Conservation (phyloP, 2,329 filamentous ascomycete genomes). For the Xylariaceae sp. region DNA sequence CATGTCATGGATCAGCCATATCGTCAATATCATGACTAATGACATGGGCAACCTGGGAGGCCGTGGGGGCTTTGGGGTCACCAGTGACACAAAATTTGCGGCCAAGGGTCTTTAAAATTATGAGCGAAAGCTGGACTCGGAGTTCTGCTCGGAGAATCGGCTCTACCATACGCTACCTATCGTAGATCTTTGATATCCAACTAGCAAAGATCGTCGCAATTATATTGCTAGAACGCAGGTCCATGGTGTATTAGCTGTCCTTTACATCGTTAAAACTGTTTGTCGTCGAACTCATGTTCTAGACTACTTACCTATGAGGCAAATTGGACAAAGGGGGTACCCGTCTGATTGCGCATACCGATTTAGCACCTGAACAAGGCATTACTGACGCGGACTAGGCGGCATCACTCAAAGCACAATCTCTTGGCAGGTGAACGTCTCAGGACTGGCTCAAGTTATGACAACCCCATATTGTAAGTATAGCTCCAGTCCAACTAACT, state of each 20-base stretch:
- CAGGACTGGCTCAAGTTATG: constrained; percentile 5
- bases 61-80: constrained; percentile 17
- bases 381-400: neutral
- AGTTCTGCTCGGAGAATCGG: too few relatives aligned
- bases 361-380: constrained; percentile 5
- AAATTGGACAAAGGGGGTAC: neutral
- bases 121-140: constrained; percentile 12
- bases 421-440: constrained; percentile 14
- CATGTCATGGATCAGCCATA: neutral
- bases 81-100: constrained; percentile 17
- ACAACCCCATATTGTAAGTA: neutral
- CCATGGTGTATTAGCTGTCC: constrained; percentile 18
- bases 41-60: neutral
- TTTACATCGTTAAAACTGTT: neutral
- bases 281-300: neutral
- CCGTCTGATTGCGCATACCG: too few relatives aligned
- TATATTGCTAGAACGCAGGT: constrained; percentile 8
- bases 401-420: constrained; percentile 7
- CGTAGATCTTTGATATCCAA: constrained; percentile 17
- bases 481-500: constrained; percentile 5
- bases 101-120: constrained; percentile 23
- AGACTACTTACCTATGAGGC: neutral
- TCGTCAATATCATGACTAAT: neutral
- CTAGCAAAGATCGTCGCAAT: constrained; percentile 24
- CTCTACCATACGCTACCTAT: constrained; percentile 1